Evolutionary conservation across 1,284 basidiomycete species (phyloP).

Genomic region (Marasmius sp.): DNA sequence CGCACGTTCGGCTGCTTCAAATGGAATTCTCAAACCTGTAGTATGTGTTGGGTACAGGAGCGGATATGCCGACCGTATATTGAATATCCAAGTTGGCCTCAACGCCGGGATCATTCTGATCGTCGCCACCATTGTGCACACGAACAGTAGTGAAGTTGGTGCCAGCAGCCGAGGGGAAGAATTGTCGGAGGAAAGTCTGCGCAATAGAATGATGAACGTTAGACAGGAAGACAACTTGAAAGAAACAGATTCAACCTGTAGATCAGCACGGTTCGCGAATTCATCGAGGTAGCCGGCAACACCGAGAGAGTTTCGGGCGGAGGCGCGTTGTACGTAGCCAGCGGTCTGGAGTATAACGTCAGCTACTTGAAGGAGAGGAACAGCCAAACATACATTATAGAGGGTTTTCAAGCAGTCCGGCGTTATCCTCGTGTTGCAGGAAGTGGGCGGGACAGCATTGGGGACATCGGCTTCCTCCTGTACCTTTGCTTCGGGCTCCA

Average conservation of each 20-base stretch:
- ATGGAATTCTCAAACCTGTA: constrained; percentile 40
- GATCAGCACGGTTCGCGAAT: constrained; percentile 53
- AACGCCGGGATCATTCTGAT: constrained; percentile 54
- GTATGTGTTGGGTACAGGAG: constrained; percentile 62
- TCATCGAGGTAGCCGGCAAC: constrained; percentile 58
- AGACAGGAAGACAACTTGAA: neutral
- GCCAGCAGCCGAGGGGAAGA: constrained; percentile 51
- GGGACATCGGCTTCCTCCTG: constrained; percentile 23
- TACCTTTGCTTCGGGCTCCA: constrained; percentile 34
- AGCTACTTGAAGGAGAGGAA: neutral
- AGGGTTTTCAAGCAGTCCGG: constrained; percentile 56
- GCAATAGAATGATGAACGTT: constrained; percentile 2
- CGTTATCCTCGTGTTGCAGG: constrained; percentile 51
- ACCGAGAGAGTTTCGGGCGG: constrained; percentile 49
- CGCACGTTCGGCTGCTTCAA: constrained; percentile 14
- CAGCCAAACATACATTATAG: constrained; percentile 42
- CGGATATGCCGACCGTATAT: constrained; percentile 59
- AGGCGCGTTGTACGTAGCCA: constrained; percentile 45
- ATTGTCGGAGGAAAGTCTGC: constrained; percentile 54
- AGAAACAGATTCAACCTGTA: constrained; percentile 32
- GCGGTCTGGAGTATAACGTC: constrained; percentile 31
- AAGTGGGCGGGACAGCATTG: constrained; percentile 39
- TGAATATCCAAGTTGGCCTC: constrained; percentile 72
- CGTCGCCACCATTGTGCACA: constrained; percentile 59
- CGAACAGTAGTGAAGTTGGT: constrained; percentile 52